Evolutionary conservation across 805 yeast species (phyloP).

Genomic region (Zygosaccharomyces rouxii): DNA sequence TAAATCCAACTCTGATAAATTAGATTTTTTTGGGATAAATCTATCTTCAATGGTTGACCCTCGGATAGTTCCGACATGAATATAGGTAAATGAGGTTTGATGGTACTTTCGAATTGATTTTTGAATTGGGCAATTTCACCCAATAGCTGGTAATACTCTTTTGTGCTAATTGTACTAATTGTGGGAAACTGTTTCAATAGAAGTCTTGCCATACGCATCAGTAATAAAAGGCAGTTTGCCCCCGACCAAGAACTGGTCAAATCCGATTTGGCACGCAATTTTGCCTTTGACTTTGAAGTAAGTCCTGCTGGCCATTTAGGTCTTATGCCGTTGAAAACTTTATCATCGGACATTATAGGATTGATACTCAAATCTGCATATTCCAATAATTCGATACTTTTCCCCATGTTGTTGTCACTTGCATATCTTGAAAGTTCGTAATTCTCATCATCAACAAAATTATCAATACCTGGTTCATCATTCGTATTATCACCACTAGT

Average conservation of each 20-base stretch:
- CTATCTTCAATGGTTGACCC: conserved; percentile 12
- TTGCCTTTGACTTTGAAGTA: conserved; percentile 22
- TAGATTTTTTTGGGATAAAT: conserved; percentile 13
- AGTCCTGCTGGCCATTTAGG: conserved; percentile 32
- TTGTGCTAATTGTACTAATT: conserved; percentile 23
- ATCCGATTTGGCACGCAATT: conserved; percentile 15
- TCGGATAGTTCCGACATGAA: conserved; percentile 10
- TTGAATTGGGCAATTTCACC: conserved; percentile 20
- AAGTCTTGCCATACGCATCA: conserved; percentile 21
- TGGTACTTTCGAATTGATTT: conserved; percentile 10
- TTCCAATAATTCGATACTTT: conserved; percentile 24
- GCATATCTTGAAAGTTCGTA: conserved; percentile 6
- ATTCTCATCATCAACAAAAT: conserved; percentile 4
- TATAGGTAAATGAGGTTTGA: conserved; percentile 14
- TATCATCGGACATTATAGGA: conserved; percentile 17
- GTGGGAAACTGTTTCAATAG: conserved; percentile 25
- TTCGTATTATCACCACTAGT: neutral
- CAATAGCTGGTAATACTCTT: conserved; percentile 21
- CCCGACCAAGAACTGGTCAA: conserved; percentile 28
- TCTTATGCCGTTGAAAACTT: conserved; percentile 18
- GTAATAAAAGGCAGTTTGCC: conserved; percentile 16
- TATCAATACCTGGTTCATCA: neutral
- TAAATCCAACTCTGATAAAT: conserved; percentile 23
- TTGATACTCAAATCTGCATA: conserved; percentile 23
- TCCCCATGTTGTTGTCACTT: conserved; percentile 8